Conservation (phyloP, 2,329 filamentous ascomycete genomes). For the Pyricularia pennisetigena region DNA sequence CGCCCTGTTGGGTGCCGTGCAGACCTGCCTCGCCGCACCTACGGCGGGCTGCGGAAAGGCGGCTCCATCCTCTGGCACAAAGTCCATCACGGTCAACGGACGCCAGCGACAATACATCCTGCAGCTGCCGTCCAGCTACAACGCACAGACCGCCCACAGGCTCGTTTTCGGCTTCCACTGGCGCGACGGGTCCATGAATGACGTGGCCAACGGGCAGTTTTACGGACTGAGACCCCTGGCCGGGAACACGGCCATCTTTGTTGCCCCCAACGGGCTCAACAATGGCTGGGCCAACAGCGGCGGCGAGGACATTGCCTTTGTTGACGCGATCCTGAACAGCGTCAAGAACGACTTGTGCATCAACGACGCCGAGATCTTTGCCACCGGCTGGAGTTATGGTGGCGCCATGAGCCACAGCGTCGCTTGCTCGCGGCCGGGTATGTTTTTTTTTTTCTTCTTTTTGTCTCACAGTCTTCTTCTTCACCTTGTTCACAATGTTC, state of each 20-base stretch:
- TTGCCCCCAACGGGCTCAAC: conserved; percentile 30
- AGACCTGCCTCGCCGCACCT: conserved; percentile 1
- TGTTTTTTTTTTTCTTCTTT: conserved; percentile 16
- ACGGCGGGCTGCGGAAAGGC: conserved; percentile 1
- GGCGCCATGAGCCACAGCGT: conserved; percentile 30
- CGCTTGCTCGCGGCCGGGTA: conserved; percentile 27
- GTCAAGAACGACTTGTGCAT: conserved; percentile 30
- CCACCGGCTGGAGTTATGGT: conserved; percentile 33
- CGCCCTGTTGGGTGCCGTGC: not conserved
- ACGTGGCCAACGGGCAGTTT: conserved; percentile 25
- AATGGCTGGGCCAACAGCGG: conserved; percentile 30
- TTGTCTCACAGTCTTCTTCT: too few species aligned
- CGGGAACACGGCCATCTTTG: conserved; percentile 25
- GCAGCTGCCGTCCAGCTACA: conserved; percentile 16
- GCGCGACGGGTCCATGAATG: conserved; percentile 25
- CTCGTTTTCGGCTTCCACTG: conserved; percentile 33
- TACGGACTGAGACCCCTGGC: conserved; percentile 28
- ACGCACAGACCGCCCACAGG: conserved; percentile 24
- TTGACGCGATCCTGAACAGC: conserved; percentile 25
- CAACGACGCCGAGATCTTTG: conserved; percentile 28
- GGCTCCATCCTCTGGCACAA: not conserved
- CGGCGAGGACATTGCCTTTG: conserved; percentile 30
- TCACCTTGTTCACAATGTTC: too few species aligned
- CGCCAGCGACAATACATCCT: conserved; percentile 2
- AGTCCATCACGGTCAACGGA: conserved; percentile 1